Conservation (phyloP, 2,329 filamentous ascomycete genomes). For the Ophiostoma tasmaniense region DNA sequence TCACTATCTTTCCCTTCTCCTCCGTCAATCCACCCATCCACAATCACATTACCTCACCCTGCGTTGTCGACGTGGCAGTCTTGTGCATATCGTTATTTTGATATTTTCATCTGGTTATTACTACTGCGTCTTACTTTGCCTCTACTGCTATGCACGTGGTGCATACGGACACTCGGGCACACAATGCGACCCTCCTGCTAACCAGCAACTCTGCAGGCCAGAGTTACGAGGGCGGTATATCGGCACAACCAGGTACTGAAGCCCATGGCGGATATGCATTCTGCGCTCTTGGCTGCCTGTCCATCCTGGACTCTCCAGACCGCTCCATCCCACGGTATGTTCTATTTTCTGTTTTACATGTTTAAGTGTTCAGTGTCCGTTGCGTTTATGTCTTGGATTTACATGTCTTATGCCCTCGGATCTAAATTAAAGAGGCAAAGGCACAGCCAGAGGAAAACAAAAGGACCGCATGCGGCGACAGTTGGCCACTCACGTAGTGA, state of each 20-base stretch:
- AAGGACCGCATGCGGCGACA: background rate
- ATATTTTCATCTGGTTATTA: constrained; percentile 8
- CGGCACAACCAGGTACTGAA: constrained; percentile 74
- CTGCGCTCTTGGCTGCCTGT: constrained; percentile 81
- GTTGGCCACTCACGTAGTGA: constrained; percentile 30
- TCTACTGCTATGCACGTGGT: background rate
- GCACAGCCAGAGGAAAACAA: background rate
- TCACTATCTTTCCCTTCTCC: background rate
- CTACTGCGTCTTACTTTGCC: background rate
- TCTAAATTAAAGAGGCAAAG: background rate
- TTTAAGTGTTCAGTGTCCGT: background rate
- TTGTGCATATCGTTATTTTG: constrained; percentile 5
- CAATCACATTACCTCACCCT: background rate
- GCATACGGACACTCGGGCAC: constrained; percentile 1
- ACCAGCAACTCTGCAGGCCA: constrained; percentile 46
- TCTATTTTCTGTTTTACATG: background rate
- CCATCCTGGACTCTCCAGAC: constrained; percentile 73
- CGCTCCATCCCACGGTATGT: constrained; percentile 60
- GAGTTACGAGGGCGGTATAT: constrained; percentile 91
- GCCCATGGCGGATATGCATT: constrained; percentile 96
- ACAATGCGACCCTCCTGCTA: constrained; percentile 9
- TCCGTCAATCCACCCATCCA: background rate
- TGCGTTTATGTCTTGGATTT: background rate
- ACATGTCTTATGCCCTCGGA: constrained; percentile 15
- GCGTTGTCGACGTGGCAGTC: constrained; percentile 15